These are phyloP conservation scores for Zymoseptoria brevis DNA, from an alignment of 2,329 filamentous ascomycete species.

Conservation along the genomic window DNA sequence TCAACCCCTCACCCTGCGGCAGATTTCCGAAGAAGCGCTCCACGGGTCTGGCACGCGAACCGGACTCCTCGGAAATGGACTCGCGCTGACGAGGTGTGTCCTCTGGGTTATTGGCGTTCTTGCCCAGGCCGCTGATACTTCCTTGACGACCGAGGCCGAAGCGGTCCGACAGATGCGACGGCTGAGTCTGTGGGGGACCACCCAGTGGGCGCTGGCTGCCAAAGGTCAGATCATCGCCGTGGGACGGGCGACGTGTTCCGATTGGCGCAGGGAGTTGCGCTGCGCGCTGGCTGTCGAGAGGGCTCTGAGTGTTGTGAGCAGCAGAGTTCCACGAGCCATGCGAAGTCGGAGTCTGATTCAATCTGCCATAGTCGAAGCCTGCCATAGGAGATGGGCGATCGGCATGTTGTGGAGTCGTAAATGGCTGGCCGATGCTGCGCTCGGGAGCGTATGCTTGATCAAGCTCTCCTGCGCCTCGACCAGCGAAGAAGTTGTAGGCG, in stretches of 20 bases:
- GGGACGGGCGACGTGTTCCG: neutral
- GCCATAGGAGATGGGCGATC: neutral
- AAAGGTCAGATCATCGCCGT: neutral
- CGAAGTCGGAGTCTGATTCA: neutral
- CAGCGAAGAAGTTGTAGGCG: slow-evolving; percentile 18
- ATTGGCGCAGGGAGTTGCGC: neutral
- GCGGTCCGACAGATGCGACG: neutral
- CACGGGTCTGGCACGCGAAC: neutral
- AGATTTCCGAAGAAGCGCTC: neutral
- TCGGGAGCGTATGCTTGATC: neutral
- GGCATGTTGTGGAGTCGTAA: neutral
- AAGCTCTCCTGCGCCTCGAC: slow-evolving; percentile 7
- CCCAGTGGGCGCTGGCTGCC: neutral
- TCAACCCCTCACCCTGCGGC: neutral
- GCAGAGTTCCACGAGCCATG: neutral
- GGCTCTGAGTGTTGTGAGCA: neutral
- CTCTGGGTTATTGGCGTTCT: neutral
- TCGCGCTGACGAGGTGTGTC: neutral
- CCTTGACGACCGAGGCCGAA: neutral
- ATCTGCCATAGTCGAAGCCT: neutral
- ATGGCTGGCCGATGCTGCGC: neutral
- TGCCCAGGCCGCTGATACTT: neutral
- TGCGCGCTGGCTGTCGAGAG: neutral
- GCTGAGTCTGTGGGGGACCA: neutral
- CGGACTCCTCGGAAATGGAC: neutral